Base-by-base conservation (phyloP, 1,284 basidiomycete genomes). In the Rhodotorula sp. region DNA sequence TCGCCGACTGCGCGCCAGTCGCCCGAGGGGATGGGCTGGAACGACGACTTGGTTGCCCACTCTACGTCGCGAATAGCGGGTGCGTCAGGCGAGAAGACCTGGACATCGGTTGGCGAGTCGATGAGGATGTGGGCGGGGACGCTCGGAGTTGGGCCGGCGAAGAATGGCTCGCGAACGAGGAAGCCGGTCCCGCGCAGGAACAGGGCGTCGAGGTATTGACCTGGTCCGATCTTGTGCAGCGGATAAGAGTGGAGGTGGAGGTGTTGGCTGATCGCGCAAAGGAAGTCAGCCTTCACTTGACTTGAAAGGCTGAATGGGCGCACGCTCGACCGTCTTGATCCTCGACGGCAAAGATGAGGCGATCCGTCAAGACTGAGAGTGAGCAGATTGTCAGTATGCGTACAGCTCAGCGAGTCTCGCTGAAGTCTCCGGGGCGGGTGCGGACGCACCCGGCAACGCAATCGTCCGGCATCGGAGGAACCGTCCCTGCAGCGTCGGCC, bases 151-250 rank as follows among this genome's bases (percentile, higher is more conserved):
- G 77, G 71, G 15, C 69, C 60, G 15, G 8, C 12, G 25, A 29
- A 77, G 9, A 69, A 76, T 9, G 82, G 82, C 62, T 83, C 82
- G 25, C 80, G 79, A 48, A 83, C 78, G 32, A 78, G 79, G 46
- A 82, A 64, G 44, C 80, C 66, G 2, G 72, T 71, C 1, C 81
- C 81, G 32, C 80, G 57, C 4, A 80, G 78, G 64, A 82, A 80
- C 3, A 83, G 39, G 1, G 62, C 55, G 56, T 82, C 78, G 56
- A 82, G 60, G 25, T 80, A 77, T 7, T 72, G 57, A 15, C 72
- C 60, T 1, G 71, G 61, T 1, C 32, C 1, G 37, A 34, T 25
- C 17, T 74, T 69, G 5, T 78, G 72, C 12, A 74, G 77, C 0
- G 79, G 80, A 53, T 76, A 80, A 69, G 82, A 80, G 73, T 81